Percentiles rank a stretch among this genome's conserved stretches.
These are phyloP conservation scores for Hyaloperonospora arabidopsidis DNA, from an alignment of 352 stramenopile genomes.

Conservation along the genomic window DNA sequence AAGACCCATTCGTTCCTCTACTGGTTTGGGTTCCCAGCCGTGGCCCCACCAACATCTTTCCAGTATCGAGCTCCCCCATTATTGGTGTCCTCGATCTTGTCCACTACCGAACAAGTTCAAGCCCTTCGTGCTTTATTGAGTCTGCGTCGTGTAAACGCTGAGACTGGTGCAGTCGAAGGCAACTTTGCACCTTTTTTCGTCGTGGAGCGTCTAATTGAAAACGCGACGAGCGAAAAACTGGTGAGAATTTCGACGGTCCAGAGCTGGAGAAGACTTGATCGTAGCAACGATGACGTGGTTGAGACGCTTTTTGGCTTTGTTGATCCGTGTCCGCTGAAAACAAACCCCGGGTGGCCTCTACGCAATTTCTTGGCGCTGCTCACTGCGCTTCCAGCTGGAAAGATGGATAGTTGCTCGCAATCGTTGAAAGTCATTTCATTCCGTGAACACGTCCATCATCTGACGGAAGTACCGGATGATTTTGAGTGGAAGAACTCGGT, in stretches of 20 bases:
- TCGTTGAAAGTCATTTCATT: constrained; percentile 57
- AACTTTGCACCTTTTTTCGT: constrained; percentile 68
- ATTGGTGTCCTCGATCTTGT: constrained; percentile 30
- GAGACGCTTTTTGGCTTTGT: constrained; percentile 82
- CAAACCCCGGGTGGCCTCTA: constrained; percentile 82
- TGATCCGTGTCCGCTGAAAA: constrained; percentile 70
- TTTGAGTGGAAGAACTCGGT: constrained; percentile 52
- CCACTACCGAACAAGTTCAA: constrained; percentile 30
- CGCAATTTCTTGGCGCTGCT: constrained; percentile 80
- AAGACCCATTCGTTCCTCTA: constrained; percentile 92
- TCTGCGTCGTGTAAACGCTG: constrained; percentile 21
- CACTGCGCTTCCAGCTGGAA: constrained; percentile 28
- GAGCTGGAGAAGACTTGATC: constrained; percentile 22
- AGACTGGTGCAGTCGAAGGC: constrained; percentile 12
- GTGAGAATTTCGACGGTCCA: constrained; percentile 30
- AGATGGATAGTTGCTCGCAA: constrained; percentile 20
- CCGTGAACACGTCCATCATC: constrained; percentile 62
- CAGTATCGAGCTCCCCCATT: constrained; percentile 23
- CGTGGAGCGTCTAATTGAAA: constrained; percentile 30
- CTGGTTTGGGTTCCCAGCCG: constrained; percentile 89
- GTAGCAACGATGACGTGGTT: constrained; percentile 3
- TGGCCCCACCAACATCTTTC: constrained; percentile 40
- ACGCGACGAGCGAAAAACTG: constrained; percentile 1
- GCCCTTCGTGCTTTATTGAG: constrained; percentile 36
- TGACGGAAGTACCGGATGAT: constrained; percentile 26